A percentile compares a stretch with the other conserved stretches of the same genome.
Conservation (phyloP, 2,329 filamentous ascomycete genomes). For the Penicillium sp. region DNA sequence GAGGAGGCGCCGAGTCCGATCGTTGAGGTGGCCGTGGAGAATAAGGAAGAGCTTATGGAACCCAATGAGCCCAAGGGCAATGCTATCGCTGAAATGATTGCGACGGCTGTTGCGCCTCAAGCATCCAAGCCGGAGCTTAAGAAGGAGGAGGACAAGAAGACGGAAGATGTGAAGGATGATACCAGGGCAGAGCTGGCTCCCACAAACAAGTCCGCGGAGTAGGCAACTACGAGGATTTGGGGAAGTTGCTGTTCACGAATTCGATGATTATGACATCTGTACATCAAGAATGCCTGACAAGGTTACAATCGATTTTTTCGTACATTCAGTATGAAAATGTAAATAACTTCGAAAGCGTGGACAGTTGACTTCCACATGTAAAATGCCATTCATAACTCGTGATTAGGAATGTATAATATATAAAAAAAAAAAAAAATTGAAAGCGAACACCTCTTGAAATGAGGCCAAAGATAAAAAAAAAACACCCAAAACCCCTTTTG, state of each 20-base stretch:
- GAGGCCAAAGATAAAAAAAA: conserved; percentile 6
- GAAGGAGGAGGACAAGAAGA: not conserved
- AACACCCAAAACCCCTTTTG: conserved; percentile 21
- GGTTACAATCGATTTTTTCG: conserved; percentile 3
- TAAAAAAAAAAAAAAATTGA: not conserved
- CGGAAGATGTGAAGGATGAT: conserved; percentile 13
- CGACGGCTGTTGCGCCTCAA: conserved; percentile 1
- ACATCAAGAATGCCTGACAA: conserved; percentile 13
- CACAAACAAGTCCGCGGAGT: conserved; percentile 14
- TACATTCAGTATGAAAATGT: conserved; percentile 1
- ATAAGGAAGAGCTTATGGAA: conserved; percentile 8
- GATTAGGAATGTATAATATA: conserved; percentile 20
- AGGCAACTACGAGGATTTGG: conserved; percentile 22
- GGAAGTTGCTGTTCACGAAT: conserved; percentile 15
- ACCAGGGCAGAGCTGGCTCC: conserved; percentile 7
- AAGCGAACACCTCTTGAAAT: not conserved
- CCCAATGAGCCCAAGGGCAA: conserved; percentile 7
- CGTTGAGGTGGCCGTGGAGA: not conserved
- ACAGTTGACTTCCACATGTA: conserved; percentile 2
- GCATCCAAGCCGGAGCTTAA: conserved; percentile 2
- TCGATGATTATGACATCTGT: conserved; percentile 21
- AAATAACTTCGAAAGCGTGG: conserved; percentile 3
- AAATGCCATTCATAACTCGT: conserved; percentile 25
- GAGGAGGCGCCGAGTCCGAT: conserved; percentile 21
- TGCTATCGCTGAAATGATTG: conserved; percentile 8